Conservation (phyloP, 768 basidiomycete genomes). For the Pilatotrama ljubarskyi region DNA sequence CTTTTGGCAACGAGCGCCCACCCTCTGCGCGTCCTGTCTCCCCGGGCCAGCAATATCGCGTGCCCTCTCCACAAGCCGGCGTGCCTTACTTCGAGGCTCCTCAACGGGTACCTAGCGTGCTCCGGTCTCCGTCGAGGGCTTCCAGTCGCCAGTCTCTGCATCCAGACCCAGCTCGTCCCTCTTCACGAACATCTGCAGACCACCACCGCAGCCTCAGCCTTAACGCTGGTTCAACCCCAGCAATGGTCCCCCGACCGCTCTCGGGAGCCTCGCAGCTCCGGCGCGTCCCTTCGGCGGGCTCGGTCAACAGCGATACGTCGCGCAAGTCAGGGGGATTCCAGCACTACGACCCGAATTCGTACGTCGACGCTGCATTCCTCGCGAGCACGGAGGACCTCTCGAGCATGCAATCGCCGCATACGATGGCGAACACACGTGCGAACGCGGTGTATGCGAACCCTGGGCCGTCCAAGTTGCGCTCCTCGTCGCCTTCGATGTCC, state of each 20-base stretch:
- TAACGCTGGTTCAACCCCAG: constrained; percentile 32
- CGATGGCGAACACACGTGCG: constrained; percentile 28
- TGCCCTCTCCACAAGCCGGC: neutral
- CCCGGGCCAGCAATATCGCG: constrained; percentile 1
- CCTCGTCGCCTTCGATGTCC: constrained; percentile 23
- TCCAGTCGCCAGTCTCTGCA: constrained; percentile 20
- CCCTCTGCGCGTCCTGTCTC: constrained; percentile 8
- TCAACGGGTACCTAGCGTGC: constrained; percentile 7
- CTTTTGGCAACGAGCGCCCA: constrained; percentile 1
- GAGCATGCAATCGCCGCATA: constrained; percentile 26
- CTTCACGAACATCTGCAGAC: constrained; percentile 25
- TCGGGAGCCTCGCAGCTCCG: constrained; percentile 19
- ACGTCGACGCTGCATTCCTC: constrained; percentile 31
- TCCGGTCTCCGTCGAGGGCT: constrained; percentile 14
- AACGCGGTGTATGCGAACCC: constrained; percentile 18
- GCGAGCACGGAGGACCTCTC: constrained; percentile 31
- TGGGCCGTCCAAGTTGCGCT: constrained; percentile 5
- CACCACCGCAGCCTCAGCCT: constrained; percentile 31
- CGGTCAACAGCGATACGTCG: constrained; percentile 25
- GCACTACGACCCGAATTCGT: constrained; percentile 26
- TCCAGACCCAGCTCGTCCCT: constrained; percentile 20
- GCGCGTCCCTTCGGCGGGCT: constrained; percentile 26
- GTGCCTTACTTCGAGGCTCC: neutral
- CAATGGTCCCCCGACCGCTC: constrained; percentile 22
- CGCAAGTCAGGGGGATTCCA: constrained; percentile 24